Conservation (phyloP, 176 grass and related monocot genomes). For the Oryza coarctata region DNA sequence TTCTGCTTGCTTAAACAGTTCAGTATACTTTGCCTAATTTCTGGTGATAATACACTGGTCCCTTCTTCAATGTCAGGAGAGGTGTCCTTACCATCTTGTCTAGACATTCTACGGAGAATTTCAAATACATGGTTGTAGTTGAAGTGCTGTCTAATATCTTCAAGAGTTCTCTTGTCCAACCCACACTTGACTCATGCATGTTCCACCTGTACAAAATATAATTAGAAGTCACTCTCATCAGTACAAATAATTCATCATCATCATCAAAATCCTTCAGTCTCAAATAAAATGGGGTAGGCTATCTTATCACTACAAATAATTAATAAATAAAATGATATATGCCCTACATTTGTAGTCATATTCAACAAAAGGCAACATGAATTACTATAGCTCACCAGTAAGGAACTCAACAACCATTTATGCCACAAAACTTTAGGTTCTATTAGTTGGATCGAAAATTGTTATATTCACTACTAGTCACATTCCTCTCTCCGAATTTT, state of each 20-base stretch:
- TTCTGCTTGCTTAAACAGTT: constrained; percentile 55
- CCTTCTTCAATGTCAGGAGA: constrained; percentile 27
- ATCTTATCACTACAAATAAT: constrained; percentile 24
- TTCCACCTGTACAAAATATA: constrained; percentile 49
- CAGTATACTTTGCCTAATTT: constrained; percentile 39
- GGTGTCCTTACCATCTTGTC: constrained; percentile 6
- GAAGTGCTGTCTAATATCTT: constrained; percentile 49
- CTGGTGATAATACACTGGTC: constrained; percentile 33
- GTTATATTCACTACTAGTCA: constrained; percentile 5
- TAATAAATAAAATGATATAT: constrained; percentile 8
- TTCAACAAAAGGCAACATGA: background rate
- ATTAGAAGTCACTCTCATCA: background rate
- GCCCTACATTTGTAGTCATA: background rate
- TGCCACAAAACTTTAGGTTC: background rate
- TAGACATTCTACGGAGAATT: constrained; percentile 35
- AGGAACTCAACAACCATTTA: background rate
- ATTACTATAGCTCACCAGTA: background rate
- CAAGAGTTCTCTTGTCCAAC: constrained; percentile 42
- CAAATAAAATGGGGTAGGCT: too few species aligned
- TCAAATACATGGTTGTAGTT: constrained; percentile 41
- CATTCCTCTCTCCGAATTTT: background rate
- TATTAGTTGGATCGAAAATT: constrained; percentile 5
- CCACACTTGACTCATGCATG: constrained; percentile 52
- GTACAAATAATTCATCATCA: constrained; percentile 17
- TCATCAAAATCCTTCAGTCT: too few species aligned